These are phyloP conservation scores for Polyporus tsugae DNA, from an alignment of 1,284 basidiomycete genomes.

Conservation along the genomic window DNA sequence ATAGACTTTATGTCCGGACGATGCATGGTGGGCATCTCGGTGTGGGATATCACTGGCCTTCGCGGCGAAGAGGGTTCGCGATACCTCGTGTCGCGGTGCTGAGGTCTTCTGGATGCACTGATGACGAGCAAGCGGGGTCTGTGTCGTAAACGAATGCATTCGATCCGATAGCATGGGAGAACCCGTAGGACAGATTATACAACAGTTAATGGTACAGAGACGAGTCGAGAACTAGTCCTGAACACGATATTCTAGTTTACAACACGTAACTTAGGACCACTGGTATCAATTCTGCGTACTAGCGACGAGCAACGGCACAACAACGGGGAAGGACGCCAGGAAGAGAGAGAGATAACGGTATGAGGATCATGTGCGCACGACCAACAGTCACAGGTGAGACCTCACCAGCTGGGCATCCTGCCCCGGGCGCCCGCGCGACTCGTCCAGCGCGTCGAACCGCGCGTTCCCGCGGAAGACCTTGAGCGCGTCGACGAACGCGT, in stretches of 20 bases:
- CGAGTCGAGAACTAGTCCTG: neutral
- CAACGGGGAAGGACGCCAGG: neutral
- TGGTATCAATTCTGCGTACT: constrained; percentile 13
- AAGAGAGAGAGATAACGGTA: neutral
- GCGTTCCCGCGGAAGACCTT: constrained; percentile 35
- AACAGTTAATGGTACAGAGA: constrained; percentile 7
- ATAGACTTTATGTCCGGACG: neutral
- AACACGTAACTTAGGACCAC: constrained; percentile 14
- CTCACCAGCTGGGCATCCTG: constrained; percentile 33
- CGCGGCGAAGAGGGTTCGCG: neutral
- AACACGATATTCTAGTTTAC: constrained; percentile 4
- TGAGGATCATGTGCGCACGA: neutral
- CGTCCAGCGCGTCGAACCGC: constrained; percentile 26
- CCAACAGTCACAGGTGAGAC: constrained; percentile 33
- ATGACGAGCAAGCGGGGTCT: neutral
- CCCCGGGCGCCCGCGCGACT: constrained; percentile 18
- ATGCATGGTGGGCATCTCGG: neutral
- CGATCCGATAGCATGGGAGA: neutral
- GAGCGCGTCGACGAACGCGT: constrained; percentile 38
- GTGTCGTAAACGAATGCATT: neutral
- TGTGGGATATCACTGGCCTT: neutral
- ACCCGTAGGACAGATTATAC: neutral
- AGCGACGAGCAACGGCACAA: neutral
- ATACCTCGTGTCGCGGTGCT: neutral
- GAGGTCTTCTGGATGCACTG: neutral